phyloP scores from a whole-genome alignment of 2,329 filamentous ascomycete genomes.

The Diaporthe sp. region DNA sequence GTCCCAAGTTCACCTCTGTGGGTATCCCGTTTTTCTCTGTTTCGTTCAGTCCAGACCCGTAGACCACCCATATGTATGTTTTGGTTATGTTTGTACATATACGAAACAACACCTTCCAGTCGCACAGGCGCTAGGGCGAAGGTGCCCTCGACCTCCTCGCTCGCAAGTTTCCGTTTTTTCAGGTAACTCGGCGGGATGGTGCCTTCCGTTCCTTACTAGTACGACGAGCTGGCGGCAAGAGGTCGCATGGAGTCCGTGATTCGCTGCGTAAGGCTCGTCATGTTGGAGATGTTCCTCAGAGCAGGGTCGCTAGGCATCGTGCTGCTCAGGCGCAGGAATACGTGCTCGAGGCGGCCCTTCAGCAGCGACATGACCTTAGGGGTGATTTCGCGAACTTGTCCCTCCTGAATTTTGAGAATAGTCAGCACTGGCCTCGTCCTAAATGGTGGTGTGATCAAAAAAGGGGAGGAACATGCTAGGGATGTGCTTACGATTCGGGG shows the following conservation, averaged over 20 bases:
- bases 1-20: slow-evolving; percentile 4
- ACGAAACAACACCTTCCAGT: slow-evolving; percentile 2
- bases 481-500: slow-evolving; percentile 64
- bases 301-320: slow-evolving; percentile 62
- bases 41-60: slow-evolving; percentile 8
- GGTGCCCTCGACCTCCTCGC: not conserved
- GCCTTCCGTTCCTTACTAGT: slow-evolving; percentile 3
- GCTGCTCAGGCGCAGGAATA: slow-evolving; percentile 65
- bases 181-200: not conserved
- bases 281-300: slow-evolving; percentile 62
- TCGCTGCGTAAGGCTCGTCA: slow-evolving; percentile 55
- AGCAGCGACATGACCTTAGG: slow-evolving; percentile 71
- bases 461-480: not conserved
- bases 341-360: slow-evolving; percentile 65
- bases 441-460: slow-evolving; percentile 11
- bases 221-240: slow-evolving; percentile 10
- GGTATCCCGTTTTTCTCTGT: slow-evolving; percentile 16
- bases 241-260: slow-evolving; percentile 47
- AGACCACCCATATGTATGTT: slow-evolving; percentile 30
- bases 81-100: slow-evolving; percentile 31
- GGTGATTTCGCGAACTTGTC: slow-evolving; percentile 68
- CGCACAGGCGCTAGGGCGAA: not conserved
- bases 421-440: not conserved
- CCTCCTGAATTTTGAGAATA: slow-evolving; percentile 56
- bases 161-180: not conserved